Conservation (phyloP, 305 asterid genomes). For the Coffea humblotiana region DNA sequence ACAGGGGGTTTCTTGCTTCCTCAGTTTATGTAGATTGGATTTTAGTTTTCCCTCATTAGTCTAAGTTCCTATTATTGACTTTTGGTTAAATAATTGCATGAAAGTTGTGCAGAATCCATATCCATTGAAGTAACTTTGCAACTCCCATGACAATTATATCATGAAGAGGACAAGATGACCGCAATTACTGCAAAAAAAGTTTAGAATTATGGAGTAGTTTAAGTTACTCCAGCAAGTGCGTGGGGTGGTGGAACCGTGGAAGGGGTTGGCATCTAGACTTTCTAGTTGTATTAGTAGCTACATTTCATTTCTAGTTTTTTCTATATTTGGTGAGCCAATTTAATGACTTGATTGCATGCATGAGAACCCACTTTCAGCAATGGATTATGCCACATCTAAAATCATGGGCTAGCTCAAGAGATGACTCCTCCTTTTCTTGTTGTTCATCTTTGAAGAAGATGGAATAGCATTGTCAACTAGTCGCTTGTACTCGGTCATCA, state of each 20-base stretch:
- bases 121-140: background rate
- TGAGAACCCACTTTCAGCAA: background rate
- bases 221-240: background rate
- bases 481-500: background rate
- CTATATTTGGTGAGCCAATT: background rate
- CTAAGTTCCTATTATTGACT: conserved; percentile 1
- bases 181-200: background rate
- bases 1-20: background rate
- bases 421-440: background rate
- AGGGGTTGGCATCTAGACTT: background rate
- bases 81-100: background rate
- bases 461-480: too few relatives aligned
- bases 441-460: background rate
- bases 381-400: background rate
- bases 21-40: background rate
- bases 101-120: conserved; percentile 5
- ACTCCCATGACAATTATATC: background rate
- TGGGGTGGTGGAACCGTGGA: background rate
- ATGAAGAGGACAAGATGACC: conserved; percentile 8
- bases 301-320: background rate
- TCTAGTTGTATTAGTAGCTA: background rate
- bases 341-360: background rate
- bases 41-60: background rate
- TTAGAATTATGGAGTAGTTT: background rate
- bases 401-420: background rate